Evolutionary conservation across 1,284 basidiomycete genomes (phyloP), one percentile per base, ranked within the genome.

Genomic region (Marasmius fiardii): DNA sequence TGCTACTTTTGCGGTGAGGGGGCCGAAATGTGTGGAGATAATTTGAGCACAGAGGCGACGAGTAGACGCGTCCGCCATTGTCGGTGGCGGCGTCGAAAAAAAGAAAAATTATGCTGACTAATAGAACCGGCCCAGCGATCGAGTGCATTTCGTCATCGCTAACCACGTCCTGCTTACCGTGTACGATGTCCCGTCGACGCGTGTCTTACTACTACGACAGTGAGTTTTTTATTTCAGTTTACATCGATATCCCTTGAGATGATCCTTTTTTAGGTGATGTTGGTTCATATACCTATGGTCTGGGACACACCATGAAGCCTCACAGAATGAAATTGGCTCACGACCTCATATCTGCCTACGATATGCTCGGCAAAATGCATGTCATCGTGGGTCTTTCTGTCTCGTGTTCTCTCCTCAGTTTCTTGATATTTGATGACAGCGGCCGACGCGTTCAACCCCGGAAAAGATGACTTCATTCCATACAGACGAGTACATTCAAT

Each of bases 401-500:
- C 16, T 23, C 12, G 12, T 3, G 14, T 7, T 43, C 18, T 39
- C 14, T 6, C 21, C 2, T 21, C 18, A 14, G 39, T 26, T 20
- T 41, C 24, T 20, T 50, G 23, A 55, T 39, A 47, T 12, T 41
- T 16, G 4, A 34, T 8, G 37, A n/a, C 67, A 94, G 92, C 82
- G 83, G 65, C 89, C 97, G 1, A 86, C 82, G 67, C 82, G 94
- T 39, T 91, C 95, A 1, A 83, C 86, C 0, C 84, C 88, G 11
- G 85, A 90, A 64, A 81, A 86, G 50, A 93, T 99, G 90, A 90
- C 92, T 4, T 76, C 86, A 18, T 99, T 99, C 70, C 97, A 99
- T 71, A 96, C 95, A 10, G 96, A 99, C 75, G 96, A 99, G 77
- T 98, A 98, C 72, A 84, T 99, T 59, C 86, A 98, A 64, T 95